These are phyloP conservation scores for Alternaria angustiovoidea DNA, from an alignment of 2,329 filamentous ascomycete genomes.

Conservation along the genomic window DNA sequence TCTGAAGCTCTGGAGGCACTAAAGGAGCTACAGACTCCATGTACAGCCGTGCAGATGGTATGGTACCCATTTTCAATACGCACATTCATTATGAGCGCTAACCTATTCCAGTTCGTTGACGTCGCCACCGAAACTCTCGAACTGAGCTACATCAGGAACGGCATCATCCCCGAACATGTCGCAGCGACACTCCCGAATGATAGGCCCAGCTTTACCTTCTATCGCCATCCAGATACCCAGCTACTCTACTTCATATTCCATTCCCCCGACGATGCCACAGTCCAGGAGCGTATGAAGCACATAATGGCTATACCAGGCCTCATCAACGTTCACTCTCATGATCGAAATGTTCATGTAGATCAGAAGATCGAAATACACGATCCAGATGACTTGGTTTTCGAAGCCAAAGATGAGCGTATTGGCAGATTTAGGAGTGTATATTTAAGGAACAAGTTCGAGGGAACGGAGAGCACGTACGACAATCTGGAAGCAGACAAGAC, in stretches of 20 bases:
- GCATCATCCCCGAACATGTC: conserved; percentile 6
- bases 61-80: background rate
- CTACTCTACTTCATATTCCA: conserved; percentile 38
- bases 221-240: conserved; percentile 24
- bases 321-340: conserved; percentile 37
- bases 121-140: conserved; percentile 25
- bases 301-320: conserved; percentile 41
- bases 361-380: conserved; percentile 43
- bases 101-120: conserved; percentile 23
- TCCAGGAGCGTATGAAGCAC: conserved; percentile 41
- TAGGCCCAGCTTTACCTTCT: conserved; percentile 40
- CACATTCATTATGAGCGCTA: background rate
- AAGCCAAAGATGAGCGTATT: conserved; percentile 17
- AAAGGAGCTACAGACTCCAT: conserved; percentile 12
- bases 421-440: conserved; percentile 36
- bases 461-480: conserved; percentile 27
- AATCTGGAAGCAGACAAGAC: background rate
- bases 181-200: conserved; percentile 3
- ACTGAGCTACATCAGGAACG: conserved; percentile 13
- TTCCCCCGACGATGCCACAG: conserved; percentile 32
- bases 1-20: conserved; percentile 29
- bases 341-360: conserved; percentile 31
- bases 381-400: conserved; percentile 30
- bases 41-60: conserved; percentile 35
- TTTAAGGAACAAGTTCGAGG: conserved; percentile 23